Percentiles rank a stretch among this genome's conserved stretches.
Evolutionary conservation across 2,329 filamentous ascomycete species (phyloP).

Genomic region (Lecanosticta acicola): DNA sequence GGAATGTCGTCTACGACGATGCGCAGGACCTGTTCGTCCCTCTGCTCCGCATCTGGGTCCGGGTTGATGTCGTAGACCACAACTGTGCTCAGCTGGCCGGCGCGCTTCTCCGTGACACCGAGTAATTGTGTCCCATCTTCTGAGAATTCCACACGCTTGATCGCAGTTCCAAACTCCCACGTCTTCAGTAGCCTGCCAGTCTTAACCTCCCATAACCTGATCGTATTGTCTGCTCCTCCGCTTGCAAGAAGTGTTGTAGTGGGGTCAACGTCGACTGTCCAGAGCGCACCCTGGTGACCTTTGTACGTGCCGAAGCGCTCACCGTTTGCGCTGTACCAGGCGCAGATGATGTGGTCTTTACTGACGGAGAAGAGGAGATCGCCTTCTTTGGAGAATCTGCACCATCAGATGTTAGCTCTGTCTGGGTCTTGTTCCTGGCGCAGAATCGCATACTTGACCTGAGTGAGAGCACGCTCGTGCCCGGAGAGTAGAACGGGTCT

Average conservation of each 20-base stretch:
- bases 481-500: slow-evolving; percentile 93
- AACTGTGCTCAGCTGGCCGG: slow-evolving; percentile 92
- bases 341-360: slow-evolving; percentile 96
- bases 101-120: slow-evolving; percentile 96
- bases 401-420: slow-evolving; percentile 14
- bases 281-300: slow-evolving; percentile 95
- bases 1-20: slow-evolving; percentile 87
- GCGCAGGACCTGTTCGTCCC: slow-evolving; percentile 71
- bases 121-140: slow-evolving; percentile 86
- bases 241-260: slow-evolving; percentile 87
- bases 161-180: slow-evolving; percentile 94
- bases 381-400: slow-evolving; percentile 84
- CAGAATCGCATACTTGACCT: slow-evolving; percentile 22
- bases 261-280: slow-evolving; percentile 96
- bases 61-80: slow-evolving; percentile 84
- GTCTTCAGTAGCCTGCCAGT: slow-evolving; percentile 89
- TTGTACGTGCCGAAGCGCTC: slow-evolving; percentile 95
- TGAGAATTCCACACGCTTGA: slow-evolving; percentile 97
- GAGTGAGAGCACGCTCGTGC: slow-evolving; percentile 53
- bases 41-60: slow-evolving; percentile 77
- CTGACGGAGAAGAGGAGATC: slow-evolving; percentile 93
- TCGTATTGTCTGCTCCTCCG: slow-evolving; percentile 96
- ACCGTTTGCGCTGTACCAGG: slow-evolving; percentile 95
- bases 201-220: slow-evolving; percentile 94
- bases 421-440: neutral